phyloP scores from a whole-genome alignment of 805 yeast genomes.

The Myxozyma sirexii region DNA sequence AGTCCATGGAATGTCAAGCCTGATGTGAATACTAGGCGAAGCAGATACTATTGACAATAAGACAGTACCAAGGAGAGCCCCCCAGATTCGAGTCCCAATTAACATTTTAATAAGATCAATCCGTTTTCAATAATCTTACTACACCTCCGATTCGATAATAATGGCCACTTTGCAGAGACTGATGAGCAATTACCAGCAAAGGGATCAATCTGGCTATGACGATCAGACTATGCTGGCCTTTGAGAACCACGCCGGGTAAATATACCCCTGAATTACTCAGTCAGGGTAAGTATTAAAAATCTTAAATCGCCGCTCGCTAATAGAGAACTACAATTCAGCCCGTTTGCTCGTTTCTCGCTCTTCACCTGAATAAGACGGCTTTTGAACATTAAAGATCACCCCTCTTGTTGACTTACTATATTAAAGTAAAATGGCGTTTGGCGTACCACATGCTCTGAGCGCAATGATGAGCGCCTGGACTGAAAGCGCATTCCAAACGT shows the following conservation, averaged over 20 bases:
- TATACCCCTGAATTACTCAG: conserved; percentile 7
- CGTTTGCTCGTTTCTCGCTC: too few relatives aligned
- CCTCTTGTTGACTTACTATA: too few relatives aligned
- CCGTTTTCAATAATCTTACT: too few relatives aligned
- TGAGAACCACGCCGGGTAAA: neutral
- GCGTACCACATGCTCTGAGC: neutral
- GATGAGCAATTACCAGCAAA: too few relatives aligned
- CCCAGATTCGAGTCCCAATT: neutral
- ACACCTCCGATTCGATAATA: too few relatives aligned
- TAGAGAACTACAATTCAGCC: neutral
- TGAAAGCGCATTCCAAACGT: neutral
- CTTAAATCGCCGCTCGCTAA: neutral
- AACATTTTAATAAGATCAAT: neutral
- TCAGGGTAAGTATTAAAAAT: neutral
- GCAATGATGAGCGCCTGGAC: neutral
- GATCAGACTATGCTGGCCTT: conserved; percentile 6
- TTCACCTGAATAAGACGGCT: too few relatives aligned
- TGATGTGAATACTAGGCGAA: conserved; percentile 15
- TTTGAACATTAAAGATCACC: too few relatives aligned
- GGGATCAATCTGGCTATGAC: neutral
- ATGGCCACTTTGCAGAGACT: too few relatives aligned
- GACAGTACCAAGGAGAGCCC: neutral
- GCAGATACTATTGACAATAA: conserved; percentile 8
- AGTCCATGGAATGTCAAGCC: conserved; percentile 25
- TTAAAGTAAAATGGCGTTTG: neutral